Evolutionary conservation across 371 early-diverging fungal species (phyloP).

Genomic region (Funneliformis caledonium): DNA sequence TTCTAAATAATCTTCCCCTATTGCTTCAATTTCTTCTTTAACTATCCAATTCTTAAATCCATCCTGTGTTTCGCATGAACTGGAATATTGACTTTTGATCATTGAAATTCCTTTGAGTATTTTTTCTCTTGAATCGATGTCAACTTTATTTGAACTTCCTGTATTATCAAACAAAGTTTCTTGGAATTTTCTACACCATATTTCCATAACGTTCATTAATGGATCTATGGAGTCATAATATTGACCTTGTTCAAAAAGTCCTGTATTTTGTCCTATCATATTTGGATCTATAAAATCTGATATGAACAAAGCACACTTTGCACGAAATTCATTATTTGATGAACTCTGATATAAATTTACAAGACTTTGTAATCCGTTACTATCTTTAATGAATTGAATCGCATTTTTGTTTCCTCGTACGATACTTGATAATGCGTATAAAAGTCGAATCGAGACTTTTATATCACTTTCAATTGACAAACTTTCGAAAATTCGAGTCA

Average conservation of each 20-base stretch:
- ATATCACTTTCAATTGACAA: constrained; percentile 47
- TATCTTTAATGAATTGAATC: constrained; percentile 46
- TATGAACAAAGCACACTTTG: constrained; percentile 47
- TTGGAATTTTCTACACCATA: constrained; percentile 37
- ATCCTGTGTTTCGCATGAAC: neutral
- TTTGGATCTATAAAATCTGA: constrained; percentile 51
- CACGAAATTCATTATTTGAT: constrained; percentile 40
- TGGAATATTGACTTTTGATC: constrained; percentile 30
- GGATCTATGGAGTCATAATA: neutral
- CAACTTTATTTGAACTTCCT: constrained; percentile 24
- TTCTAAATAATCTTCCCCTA: constrained; percentile 33
- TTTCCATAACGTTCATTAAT: neutral
- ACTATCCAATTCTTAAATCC: constrained; percentile 30
- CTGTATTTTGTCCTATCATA: constrained; percentile 31
- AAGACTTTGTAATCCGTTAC: constrained; percentile 46
- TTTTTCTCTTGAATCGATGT: constrained; percentile 37
- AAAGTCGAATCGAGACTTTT: constrained; percentile 48
- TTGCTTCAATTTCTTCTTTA: neutral
- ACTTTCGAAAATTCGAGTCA: constrained; percentile 46
- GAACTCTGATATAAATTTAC: constrained; percentile 43
- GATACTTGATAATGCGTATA: constrained; percentile 57
- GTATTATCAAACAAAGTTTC: constrained; percentile 23
- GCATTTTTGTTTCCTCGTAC: constrained; percentile 52
- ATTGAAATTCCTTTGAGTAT: constrained; percentile 36
- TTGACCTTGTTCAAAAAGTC: neutral